phyloP scores from a whole-genome alignment of 2,329 filamentous ascomycete species.

The Aspergillus proliferans region DNA sequence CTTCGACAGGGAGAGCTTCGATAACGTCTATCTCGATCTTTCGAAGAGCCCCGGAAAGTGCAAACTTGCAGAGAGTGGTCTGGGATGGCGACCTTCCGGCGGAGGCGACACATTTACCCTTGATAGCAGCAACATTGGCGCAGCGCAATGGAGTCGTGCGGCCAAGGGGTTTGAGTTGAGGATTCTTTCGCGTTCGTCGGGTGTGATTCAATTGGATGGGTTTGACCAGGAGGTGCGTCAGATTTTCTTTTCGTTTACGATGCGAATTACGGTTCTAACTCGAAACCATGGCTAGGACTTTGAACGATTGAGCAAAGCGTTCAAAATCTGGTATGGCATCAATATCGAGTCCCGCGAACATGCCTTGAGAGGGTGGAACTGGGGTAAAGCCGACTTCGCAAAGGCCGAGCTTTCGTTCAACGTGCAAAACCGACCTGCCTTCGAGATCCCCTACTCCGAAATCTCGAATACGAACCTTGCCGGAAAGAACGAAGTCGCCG shows the following conservation, averaged over 20 bases:
- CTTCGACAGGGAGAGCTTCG: conserved; percentile 73
- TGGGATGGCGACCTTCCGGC: conserved; percentile 87
- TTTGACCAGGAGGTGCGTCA: conserved; percentile 73
- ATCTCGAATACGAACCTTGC: conserved; percentile 97
- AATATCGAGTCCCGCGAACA: conserved; percentile 90
- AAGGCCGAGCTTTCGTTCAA: conserved; percentile 95
- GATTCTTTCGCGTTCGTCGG: conserved; percentile 75
- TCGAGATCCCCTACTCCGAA: conserved; percentile 94
- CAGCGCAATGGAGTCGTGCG: conserved; percentile 90
- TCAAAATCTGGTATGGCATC: conserved; percentile 97
- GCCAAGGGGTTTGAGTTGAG: conserved; percentile 91
- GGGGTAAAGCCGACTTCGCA: conserved; percentile 95
- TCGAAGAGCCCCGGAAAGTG: conserved; percentile 90
- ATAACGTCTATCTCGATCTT: conserved; percentile 93
- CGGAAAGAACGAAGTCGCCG: conserved; percentile 93
- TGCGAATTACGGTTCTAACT: not conserved
- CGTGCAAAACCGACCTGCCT: conserved; percentile 91
- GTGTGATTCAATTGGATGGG: conserved; percentile 87
- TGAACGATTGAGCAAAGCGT: conserved; percentile 82
- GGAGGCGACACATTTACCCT: conserved; percentile 92
- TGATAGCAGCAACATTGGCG: conserved; percentile 75
- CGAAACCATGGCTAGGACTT: conserved; percentile 56
- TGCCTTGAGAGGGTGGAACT: conserved; percentile 94
- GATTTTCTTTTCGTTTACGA: not conserved
- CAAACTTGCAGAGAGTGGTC: conserved; percentile 85